Base-by-base conservation (phyloP, 768 basidiomycete genomes). In the Xerocomus spinulosus region DNA sequence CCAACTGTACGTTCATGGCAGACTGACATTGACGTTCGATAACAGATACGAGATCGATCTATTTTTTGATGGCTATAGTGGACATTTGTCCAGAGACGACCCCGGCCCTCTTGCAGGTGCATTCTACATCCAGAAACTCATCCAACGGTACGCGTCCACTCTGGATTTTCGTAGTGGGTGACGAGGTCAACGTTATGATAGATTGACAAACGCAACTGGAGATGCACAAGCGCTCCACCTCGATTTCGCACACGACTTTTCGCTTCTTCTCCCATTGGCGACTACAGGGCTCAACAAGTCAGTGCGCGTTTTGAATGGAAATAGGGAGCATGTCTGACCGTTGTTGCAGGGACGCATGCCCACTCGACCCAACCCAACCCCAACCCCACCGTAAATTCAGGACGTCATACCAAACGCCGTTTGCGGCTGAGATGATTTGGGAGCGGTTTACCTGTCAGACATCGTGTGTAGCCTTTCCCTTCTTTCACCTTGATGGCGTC, bases 351-450 rank as follows among this genome's bases (percentile, higher is more conserved):
- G 72, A 72, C 49, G 44, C 45, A 1, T 50, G 40, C 1, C 62
- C 65, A 9, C 67, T 73, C n/a, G 52, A 56, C 29, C 44, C 69
- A 1, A 40, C 21, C 3, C 63, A 43, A 58, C 48, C 67, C 57
- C 34, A 55, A 49, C 6, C 38, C 28, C 34, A 54, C 30, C 67
- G 74, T 26, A 69, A 65, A 32, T 75, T 67, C 58, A 57, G 61
- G 42, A 72, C 63, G 14, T 68, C 71, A 3, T 18, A 53, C 10
- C 71, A 72, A 50, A 58, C 68, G 9, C 73, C 73, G 17, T 75
- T 75, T 44, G 72, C 58, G 18, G 72, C 71, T 25, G 63, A 60
- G 28, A 73, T 75, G 68, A 46, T 70, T 15, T 74, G 71, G 71
- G 73, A 74, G 57, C 66, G 56, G 52, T 74, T 72, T 54, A 58